phyloP scores from a whole-genome alignment of 2,329 filamentous ascomycete species.

The Didymella pomorum region DNA sequence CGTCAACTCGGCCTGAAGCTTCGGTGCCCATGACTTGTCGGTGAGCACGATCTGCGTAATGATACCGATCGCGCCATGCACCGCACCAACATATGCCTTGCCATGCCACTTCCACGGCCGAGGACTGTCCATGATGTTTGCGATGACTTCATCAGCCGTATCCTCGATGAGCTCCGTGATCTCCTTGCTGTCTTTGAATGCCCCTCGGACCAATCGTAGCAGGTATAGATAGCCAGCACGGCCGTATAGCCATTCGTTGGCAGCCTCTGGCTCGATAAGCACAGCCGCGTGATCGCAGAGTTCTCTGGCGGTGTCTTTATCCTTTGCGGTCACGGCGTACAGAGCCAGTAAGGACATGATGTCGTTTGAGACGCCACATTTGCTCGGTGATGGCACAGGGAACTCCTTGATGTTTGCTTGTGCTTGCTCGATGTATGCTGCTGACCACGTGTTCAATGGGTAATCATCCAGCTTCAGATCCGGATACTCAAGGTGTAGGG shows the following conservation, averaged over 20 bases:
- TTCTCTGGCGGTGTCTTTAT: slow-evolving; percentile 58
- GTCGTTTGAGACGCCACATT: slow-evolving; percentile 61
- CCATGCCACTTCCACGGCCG: slow-evolving; percentile 71
- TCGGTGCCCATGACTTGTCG: slow-evolving; percentile 62
- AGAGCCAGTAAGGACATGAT: slow-evolving; percentile 60
- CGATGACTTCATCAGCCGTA: slow-evolving; percentile 65
- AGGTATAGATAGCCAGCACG: slow-evolving; percentile 73
- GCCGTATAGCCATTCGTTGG: slow-evolving; percentile 72
- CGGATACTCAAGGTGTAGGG: slow-evolving; percentile 59
- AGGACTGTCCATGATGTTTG: slow-evolving; percentile 64
- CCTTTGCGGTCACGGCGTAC: slow-evolving; percentile 59
- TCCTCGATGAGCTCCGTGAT: slow-evolving; percentile 62
- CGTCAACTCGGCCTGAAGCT: slow-evolving; percentile 62
- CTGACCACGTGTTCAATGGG: slow-evolving; percentile 58
- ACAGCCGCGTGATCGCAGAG: slow-evolving; percentile 61
- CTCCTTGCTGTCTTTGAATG: slow-evolving; percentile 60
- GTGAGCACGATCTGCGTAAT: slow-evolving; percentile 73
- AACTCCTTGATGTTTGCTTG: slow-evolving; percentile 60
- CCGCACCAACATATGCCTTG: slow-evolving; percentile 70
- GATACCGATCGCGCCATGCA: slow-evolving; percentile 73
- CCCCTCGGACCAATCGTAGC: slow-evolving; percentile 67
- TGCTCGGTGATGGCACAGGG: slow-evolving; percentile 54
- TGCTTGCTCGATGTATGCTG: slow-evolving; percentile 60
- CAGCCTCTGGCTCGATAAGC: slow-evolving; percentile 56
- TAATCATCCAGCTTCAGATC: slow-evolving; percentile 57